Conservation (phyloP, 208 protist species). For the Wallacemonas sp. region DNA sequence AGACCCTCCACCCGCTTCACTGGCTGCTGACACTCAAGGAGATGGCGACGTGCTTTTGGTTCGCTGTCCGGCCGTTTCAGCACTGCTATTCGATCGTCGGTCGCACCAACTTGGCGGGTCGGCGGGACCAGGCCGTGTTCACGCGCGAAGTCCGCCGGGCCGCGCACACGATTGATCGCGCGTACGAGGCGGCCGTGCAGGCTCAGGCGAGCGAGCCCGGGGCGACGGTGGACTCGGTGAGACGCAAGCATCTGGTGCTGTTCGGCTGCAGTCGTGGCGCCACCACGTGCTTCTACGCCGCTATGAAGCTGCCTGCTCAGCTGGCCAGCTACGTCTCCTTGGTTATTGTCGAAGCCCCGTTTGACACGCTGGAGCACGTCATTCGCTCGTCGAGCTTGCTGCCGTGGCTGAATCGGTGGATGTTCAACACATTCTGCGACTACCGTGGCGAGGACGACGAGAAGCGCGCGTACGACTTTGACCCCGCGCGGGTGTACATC, state of each 20-base stretch:
- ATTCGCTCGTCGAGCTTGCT: conserved; percentile 57
- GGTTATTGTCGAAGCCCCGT: conserved; percentile 82
- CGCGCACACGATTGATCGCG: conserved; percentile 41
- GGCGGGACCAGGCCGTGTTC: conserved; percentile 67
- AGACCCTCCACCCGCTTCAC: conserved; percentile 64
- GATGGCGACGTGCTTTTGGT: conserved; percentile 42
- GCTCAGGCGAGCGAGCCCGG: background rate
- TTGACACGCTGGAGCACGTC: conserved; percentile 82
- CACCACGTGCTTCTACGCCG: conserved; percentile 76
- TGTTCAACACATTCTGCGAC: conserved; percentile 73
- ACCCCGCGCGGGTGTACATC: conserved; percentile 50
- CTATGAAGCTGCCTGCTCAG: conserved; percentile 68
- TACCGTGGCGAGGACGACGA: conserved; percentile 49
- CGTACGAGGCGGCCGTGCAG: background rate
- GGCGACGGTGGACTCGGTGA: background rate
- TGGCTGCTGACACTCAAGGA: conserved; percentile 68
- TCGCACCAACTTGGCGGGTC: conserved; percentile 62
- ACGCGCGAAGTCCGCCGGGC: conserved; percentile 70
- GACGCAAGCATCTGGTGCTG: conserved; percentile 59
- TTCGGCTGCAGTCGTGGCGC: conserved; percentile 87
- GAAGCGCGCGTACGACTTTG: conserved; percentile 55
- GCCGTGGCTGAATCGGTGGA: conserved; percentile 66
- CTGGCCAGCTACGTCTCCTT: conserved; percentile 80
- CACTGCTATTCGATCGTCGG: conserved; percentile 63
- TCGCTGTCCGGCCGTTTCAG: conserved; percentile 47